Evolutionary conservation across 352 stramenopile genomes (phyloP), one percentile per base, ranked within the genome.

Genomic region (Phytophthora syringae): DNA sequence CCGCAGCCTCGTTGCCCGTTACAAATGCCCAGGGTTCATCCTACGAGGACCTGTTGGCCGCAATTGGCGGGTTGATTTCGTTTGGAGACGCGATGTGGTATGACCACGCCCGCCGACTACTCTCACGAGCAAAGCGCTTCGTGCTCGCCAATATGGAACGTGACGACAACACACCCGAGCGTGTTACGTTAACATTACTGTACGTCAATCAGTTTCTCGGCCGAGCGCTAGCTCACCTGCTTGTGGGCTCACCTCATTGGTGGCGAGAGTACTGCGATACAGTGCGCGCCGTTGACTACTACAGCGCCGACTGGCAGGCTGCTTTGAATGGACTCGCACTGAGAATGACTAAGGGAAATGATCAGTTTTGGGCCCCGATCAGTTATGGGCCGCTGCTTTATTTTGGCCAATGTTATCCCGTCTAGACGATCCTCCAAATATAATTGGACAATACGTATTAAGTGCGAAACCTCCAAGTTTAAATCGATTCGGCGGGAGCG

Each of bases 221-320:
- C 15, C 39, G 39, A 11, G 27, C 52, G 4, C n/a, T 60, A 4
- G 24, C 52, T 6, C 39, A 51, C 20, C 39, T 59, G 13, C 12
- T 59, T 2, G 39, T 25, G 24, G 52, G 50, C 37, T 50, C 52
- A 15, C 52, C 32, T 18, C 6, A 59, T 24, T 50, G 39, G 25
- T 59, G 52, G 50, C 36, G 34, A 12, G 28, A 57, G 5, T 51
- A 22, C 5, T 28, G 25, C 25, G 52, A 59, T 15, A 37, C 39
- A 15, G 37, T 59, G 7, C 24, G 52, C 16, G 52, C 52, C 3
- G 52, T 51, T 3, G 52, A 59, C n/a, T 59, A 59, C 25, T 24
- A 59, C n/a, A 36, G 3, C 5, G 2, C 39, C 3, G 39, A 50
- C 7, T 51, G 39, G 15, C 37, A 59, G 39, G 24, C 39, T 12